Conservation (phyloP, 1,284 basidiomycete species). For the Vanrija sp. region DNA sequence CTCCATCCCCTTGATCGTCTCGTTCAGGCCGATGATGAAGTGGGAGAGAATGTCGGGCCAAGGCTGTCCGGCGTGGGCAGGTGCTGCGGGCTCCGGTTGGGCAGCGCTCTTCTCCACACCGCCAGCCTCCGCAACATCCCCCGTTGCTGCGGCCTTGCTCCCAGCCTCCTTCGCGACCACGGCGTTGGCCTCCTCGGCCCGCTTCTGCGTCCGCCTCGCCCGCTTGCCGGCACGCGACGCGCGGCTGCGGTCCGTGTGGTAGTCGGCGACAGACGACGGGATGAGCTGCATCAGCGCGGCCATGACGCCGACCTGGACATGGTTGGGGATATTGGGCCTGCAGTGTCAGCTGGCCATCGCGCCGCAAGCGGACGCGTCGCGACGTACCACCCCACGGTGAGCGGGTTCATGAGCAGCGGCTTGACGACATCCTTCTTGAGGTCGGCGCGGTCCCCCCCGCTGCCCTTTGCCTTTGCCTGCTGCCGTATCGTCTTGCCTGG, state of each 20-base stretch:
- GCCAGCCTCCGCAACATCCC: neutral
- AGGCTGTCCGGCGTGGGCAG: neutral
- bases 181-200: neutral
- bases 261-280: slow-evolving; percentile 30
- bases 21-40: slow-evolving; percentile 69
- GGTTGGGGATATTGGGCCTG: slow-evolving; percentile 41
- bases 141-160: neutral
- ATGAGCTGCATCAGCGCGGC: slow-evolving; percentile 31
- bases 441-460: neutral
- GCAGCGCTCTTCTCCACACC: neutral
- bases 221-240: slow-evolving; percentile 32
- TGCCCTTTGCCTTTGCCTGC: slow-evolving; percentile 10
- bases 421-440: slow-evolving; percentile 12
- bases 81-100: too few relatives aligned
- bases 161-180: too few relatives aligned
- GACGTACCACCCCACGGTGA: slow-evolving; percentile 40
- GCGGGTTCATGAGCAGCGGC: slow-evolving; percentile 32
- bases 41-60: slow-evolving; percentile 55
- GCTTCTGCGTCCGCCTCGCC: neutral
- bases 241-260: slow-evolving; percentile 35
- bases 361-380: neutral
- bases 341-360: neutral
- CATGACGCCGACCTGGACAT: slow-evolving; percentile 35
- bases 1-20: slow-evolving; percentile 72
- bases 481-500: slow-evolving; percentile 17